Conservation (phyloP, 108 stramenopile genomes). For the Nitzschia inconspicua region DNA sequence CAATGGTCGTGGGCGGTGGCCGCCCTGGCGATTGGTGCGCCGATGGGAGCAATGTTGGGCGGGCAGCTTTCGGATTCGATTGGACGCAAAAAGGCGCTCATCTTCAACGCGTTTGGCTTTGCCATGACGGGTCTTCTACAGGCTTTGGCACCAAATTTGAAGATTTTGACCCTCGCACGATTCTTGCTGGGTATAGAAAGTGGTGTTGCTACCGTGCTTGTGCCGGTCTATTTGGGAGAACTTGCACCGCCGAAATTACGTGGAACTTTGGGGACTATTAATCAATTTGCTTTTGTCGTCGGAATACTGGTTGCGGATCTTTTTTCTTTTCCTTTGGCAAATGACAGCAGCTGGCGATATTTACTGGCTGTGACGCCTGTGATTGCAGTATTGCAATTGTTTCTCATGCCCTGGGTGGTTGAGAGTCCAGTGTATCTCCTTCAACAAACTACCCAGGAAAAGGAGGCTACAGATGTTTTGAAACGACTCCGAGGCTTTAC, state of each 20-base stretch:
- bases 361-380: constrained; percentile 25
- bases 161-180: constrained; percentile 45
- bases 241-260: constrained; percentile 68
- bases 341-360: constrained; percentile 35
- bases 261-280: constrained; percentile 77
- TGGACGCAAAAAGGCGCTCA: constrained; percentile 1
- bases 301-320: constrained; percentile 54
- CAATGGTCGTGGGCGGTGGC: constrained; percentile 9
- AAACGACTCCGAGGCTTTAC: background rate
- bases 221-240: constrained; percentile 82
- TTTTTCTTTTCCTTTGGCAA: constrained; percentile 37
- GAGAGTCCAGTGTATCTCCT: constrained; percentile 44
- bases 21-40: constrained; percentile 7
- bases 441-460: constrained; percentile 29
- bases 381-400: constrained; percentile 27
- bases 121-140: constrained; percentile 4
- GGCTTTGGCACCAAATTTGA: constrained; percentile 21
- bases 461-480: constrained; percentile 2
- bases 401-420: constrained; percentile 28
- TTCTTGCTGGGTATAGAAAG: constrained; percentile 70
- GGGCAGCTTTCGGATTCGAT: constrained; percentile 1
- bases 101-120: constrained; percentile 1
- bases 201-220: constrained; percentile 64
- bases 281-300: constrained; percentile 49
- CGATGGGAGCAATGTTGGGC: background rate